A percentile compares a stretch with the other conserved stretches of the same genome.
These are phyloP conservation scores for Entoloma clypeatum DNA, from an alignment of 1,284 basidiomycete genomes.

Conservation along the genomic window DNA sequence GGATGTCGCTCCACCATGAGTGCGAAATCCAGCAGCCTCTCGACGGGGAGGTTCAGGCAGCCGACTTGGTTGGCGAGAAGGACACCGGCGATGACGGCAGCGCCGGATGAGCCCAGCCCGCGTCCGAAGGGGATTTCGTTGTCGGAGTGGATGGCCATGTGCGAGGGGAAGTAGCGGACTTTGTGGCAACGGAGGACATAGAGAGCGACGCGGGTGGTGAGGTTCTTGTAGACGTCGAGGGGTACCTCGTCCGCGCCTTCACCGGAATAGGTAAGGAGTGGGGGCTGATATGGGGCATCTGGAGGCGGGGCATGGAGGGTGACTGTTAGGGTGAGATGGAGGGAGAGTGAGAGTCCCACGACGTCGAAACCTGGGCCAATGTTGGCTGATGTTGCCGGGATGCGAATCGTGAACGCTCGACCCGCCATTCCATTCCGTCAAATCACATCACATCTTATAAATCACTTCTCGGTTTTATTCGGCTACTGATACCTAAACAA, in stretches of 20 bases:
- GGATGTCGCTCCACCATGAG: constrained; percentile 99
- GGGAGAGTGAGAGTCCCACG: constrained; percentile 92
- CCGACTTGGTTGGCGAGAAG: constrained; percentile 87
- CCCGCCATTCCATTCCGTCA: constrained; percentile 20
- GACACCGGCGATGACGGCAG: constrained; percentile 96
- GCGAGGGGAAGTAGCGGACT: constrained; percentile 72
- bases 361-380: constrained; percentile 99
- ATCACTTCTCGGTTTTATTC: not conserved
- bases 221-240: constrained; percentile 93
- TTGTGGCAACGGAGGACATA: constrained; percentile 91
- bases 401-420: constrained; percentile 61
- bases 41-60: constrained; percentile 61
- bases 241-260: constrained; percentile 91
- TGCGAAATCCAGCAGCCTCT: constrained; percentile 90
- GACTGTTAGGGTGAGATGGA: constrained; percentile 80
- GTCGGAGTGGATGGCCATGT: constrained; percentile 71
- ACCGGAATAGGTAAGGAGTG: constrained; percentile 78
- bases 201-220: constrained; percentile 96
- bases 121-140: constrained; percentile 98
- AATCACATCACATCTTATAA: not conserved
- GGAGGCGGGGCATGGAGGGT: constrained; percentile 32
- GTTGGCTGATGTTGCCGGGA: constrained; percentile 97
- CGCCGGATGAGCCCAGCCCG: constrained; percentile 95
- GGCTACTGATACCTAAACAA: not conserved
- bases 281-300: constrained; percentile 40